Conservation (phyloP, 1,139 yeast genomes). For the Candida smagusa region DNA sequence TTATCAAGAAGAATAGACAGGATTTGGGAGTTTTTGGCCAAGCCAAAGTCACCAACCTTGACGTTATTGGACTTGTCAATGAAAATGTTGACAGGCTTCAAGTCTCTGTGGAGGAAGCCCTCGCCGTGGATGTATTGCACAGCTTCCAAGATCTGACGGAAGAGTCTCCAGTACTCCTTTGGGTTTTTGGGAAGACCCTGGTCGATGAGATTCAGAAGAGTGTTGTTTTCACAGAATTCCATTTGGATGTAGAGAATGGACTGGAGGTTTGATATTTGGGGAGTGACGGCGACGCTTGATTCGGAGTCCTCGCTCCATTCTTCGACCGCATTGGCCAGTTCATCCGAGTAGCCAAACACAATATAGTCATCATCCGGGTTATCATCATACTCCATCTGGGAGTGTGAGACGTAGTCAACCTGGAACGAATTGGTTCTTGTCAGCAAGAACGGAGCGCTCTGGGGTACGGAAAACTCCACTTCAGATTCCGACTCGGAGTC, state of each 20-base stretch:
- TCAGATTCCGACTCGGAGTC: slow-evolving; percentile 4
- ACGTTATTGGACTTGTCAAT: slow-evolving; percentile 86
- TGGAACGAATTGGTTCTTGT: slow-evolving; percentile 32
- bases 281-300: not conserved
- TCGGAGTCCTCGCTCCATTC: slow-evolving; percentile 4
- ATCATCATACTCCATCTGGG: slow-evolving; percentile 35
- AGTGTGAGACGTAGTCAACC: slow-evolving; percentile 63
- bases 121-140: slow-evolving; percentile 87
- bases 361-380: slow-evolving; percentile 2
- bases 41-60: slow-evolving; percentile 95
- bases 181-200: slow-evolving; percentile 73
- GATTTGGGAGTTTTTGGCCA: slow-evolving; percentile 75
- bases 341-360: slow-evolving; percentile 3
- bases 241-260: slow-evolving; percentile 79
- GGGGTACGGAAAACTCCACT: slow-evolving; percentile 6
- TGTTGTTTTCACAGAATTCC: slow-evolving; percentile 97
- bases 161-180: slow-evolving; percentile 84
- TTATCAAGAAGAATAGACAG: slow-evolving; percentile 36
- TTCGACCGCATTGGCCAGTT: slow-evolving; percentile 1
- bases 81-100: slow-evolving; percentile 94
- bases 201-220: slow-evolving; percentile 75
- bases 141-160: slow-evolving; percentile 88
- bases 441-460: slow-evolving; percentile 1
- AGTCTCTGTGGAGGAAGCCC: slow-evolving; percentile 92
- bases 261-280: slow-evolving; percentile 28